Conservation (phyloP, 1,284 basidiomycete species). For the Ustilago curta region DNA sequence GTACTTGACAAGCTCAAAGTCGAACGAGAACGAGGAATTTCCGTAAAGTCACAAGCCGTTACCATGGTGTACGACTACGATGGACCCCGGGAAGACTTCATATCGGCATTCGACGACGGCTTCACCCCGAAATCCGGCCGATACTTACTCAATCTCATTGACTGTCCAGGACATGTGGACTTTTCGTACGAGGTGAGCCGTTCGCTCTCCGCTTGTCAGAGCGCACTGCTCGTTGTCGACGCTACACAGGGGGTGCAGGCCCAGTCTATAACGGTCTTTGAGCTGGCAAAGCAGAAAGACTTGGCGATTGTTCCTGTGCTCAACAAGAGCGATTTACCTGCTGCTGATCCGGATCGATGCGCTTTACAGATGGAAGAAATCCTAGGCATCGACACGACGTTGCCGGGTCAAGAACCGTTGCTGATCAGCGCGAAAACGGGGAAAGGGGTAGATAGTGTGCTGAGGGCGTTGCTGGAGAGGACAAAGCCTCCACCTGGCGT, state of each 20-base stretch:
- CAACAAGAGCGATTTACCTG: conserved; percentile 80
- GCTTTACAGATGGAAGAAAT: conserved; percentile 57
- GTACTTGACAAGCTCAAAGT: conserved; percentile 79
- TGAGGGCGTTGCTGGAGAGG: conserved; percentile 83
- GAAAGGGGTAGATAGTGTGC: conserved; percentile 79
- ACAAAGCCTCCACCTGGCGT: conserved; percentile 69
- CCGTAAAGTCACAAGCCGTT: conserved; percentile 74
- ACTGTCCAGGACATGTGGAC: conserved; percentile 78
- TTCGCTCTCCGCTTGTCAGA: conserved; percentile 91
- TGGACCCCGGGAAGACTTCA: conserved; percentile 28
- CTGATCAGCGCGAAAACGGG: conserved; percentile 88
- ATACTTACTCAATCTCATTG: conserved; percentile 90
- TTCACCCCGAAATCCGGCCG: conserved; percentile 37
- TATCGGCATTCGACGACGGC: conserved; percentile 48
- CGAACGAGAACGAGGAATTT: conserved; percentile 92
- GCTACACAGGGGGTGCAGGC: conserved; percentile 98
- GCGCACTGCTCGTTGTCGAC: conserved; percentile 89
- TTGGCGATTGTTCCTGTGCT: conserved; percentile 90
- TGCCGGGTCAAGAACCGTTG: conserved; percentile 53
- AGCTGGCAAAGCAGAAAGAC: conserved; percentile 80
- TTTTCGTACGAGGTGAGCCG: conserved; percentile 86
- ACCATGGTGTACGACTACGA: conserved; percentile 65
- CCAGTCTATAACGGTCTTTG: conserved; percentile 94
- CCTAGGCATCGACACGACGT: conserved; percentile 74
- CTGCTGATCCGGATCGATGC: conserved; percentile 51